phyloP scores from a whole-genome alignment of 306 rosid species.

The Dalbergia oliveri region DNA sequence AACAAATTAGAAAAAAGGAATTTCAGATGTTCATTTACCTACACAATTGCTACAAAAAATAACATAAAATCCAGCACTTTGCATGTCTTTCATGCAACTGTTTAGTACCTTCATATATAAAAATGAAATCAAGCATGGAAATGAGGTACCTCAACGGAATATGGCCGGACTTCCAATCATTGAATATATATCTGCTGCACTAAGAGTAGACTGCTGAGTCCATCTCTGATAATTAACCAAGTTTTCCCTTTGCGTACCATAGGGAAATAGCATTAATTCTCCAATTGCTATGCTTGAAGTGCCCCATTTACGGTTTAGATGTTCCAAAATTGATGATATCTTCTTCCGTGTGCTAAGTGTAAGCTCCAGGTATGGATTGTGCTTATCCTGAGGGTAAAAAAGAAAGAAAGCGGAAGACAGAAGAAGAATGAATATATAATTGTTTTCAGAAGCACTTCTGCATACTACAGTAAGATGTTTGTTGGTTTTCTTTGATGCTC shows the following conservation, averaged over 20 bases:
- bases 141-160: constrained; percentile 83
- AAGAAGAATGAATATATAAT: background rate
- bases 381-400: constrained; percentile 69
- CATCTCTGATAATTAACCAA: constrained; percentile 72
- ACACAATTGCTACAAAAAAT: background rate
- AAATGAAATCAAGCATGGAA: constrained; percentile 37
- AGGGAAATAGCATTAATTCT: constrained; percentile 87
- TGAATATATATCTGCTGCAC: constrained; percentile 84
- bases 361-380: constrained; percentile 94
- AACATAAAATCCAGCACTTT: background rate
- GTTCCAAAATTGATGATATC: constrained; percentile 95
- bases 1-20: background rate
- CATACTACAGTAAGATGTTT: constrained; percentile 20
- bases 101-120: constrained; percentile 26
- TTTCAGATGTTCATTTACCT: constrained; percentile 17
- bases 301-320: constrained; percentile 97
- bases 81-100: background rate
- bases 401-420: background rate
- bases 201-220: constrained; percentile 79
- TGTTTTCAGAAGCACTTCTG: constrained; percentile 33
- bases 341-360: constrained; percentile 89
- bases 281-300: constrained; percentile 86
- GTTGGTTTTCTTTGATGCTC: constrained; percentile 49
- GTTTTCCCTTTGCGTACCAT: constrained; percentile 72
- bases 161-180: constrained; percentile 78